Evolutionary conservation across 257 asterid genomes (phyloP), one percentile per base, ranked within the genome.

Genomic region (Schizonepeta tenuifolia): DNA sequence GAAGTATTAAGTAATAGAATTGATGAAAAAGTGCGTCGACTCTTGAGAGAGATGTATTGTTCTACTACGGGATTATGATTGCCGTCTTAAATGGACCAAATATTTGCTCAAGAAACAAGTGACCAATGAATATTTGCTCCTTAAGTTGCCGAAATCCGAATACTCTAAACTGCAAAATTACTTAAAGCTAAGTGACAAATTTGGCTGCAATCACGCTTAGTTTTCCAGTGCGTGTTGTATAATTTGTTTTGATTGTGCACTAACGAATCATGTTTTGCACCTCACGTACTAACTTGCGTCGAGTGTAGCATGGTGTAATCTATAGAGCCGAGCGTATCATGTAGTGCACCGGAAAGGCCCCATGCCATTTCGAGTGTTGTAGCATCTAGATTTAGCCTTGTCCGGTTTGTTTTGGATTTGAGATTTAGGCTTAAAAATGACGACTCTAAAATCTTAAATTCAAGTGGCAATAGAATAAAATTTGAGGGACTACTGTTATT

Each of bases 111-210:
- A 43, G 47, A 43, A 49, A 49, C 7, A 51, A 17, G 18, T 8
- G 24, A 59, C 26, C 26, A 50, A 24, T 24, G 8, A 44, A 28
- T 49, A 65, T 28, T 55, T 58, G n/a, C 54, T 50, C 65, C 85
- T 20, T 59, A 55, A 66, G 63, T 67, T 53, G 72, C 67, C 81
- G 81, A 71, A 70, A 58, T 75, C 50, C 71, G 72, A 65, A 47
- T 47, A 14, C 20, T 6, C 21, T 6, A 47, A 47, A 15, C 20
- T 47, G 20, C 54, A 15, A 47, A 14, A 6, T 47, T 5, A 5
- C 18, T 1, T 15, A 1, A 47, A 47, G 54, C 54, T 6, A 54
- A 9, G n/a, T 54, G 59, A 54, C 31, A 20, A 54, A 46, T 17
- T 9, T 9, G 59, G 3, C 59, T 8, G 59, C 59, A 54, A 9